phyloP scores from a whole-genome alignment of 257 asterid genomes.

The Solanum pimpinellifolium region DNA sequence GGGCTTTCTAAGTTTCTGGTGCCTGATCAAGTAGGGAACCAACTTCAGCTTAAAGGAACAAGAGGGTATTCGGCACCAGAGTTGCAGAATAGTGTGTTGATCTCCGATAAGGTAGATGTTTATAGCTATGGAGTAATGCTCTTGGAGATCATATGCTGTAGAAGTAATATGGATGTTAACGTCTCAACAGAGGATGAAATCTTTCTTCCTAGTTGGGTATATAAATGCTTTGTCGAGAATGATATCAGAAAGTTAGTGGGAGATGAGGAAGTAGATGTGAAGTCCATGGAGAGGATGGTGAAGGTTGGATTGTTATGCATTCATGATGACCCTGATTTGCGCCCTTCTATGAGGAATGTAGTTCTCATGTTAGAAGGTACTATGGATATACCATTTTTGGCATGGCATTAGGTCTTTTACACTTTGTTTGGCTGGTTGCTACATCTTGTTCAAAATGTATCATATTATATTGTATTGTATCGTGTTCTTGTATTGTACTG shows the following conservation, averaged over 20 bases:
- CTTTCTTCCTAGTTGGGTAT: constrained; percentile 5
- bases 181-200: constrained; percentile 1
- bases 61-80: constrained; percentile 19
- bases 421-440: neutral
- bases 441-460: neutral
- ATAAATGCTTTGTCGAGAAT: neutral
- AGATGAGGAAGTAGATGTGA: constrained; percentile 9
- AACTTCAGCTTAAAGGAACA: neutral
- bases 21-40: neutral
- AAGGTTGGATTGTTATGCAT: constrained; percentile 16
- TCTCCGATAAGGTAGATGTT: constrained; percentile 18
- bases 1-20: neutral
- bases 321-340: constrained; percentile 9
- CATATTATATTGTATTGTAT: neutral
- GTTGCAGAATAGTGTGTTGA: neutral
- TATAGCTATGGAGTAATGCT: constrained; percentile 12
- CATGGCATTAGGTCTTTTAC: neutral
- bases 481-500: neutral
- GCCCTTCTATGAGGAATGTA: constrained; percentile 14
- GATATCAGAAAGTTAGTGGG: constrained; percentile 1
- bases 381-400: constrained; percentile 7
- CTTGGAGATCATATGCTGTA: constrained; percentile 14
- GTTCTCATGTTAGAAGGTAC: constrained; percentile 20
- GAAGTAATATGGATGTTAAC: constrained; percentile 1
- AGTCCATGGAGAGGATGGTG: constrained; percentile 9